Evolutionary conservation across 1,139 yeast genomes (phyloP).

Genomic region (Diutina sp.): DNA sequence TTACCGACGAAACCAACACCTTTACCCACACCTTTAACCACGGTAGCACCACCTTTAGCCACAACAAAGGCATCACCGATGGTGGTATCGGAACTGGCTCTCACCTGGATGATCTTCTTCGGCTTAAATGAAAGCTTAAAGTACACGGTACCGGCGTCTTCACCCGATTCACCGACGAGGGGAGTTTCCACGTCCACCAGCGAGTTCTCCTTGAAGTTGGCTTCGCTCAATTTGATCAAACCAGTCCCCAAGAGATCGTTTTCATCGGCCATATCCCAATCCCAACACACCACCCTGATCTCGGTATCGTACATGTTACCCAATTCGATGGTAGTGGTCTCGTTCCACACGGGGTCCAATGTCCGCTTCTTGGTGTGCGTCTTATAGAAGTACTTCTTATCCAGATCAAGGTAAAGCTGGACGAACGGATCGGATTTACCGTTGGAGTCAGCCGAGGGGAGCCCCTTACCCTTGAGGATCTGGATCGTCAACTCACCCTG

Average conservation of each 20-base stretch:
- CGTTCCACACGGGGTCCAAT: constrained; percentile 80
- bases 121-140: constrained; percentile 58
- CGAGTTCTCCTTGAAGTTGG: constrained; percentile 34
- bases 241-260: constrained; percentile 75
- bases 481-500: constrained; percentile 62
- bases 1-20: constrained; percentile 29
- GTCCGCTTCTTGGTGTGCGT: constrained; percentile 78
- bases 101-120: constrained; percentile 42
- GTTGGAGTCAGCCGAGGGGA: constrained; percentile 74
- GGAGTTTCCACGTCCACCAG: constrained; percentile 38
- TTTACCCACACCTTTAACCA: constrained; percentile 21
- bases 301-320: constrained; percentile 48
- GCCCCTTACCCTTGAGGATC: constrained; percentile 51
- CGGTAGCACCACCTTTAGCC: constrained; percentile 13
- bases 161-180: constrained; percentile 42
- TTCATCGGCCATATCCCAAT: constrained; percentile 90
- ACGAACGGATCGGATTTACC: constrained; percentile 92
- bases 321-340: constrained; percentile 34
- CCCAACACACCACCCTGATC: constrained; percentile 48
- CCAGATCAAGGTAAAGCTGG: constrained; percentile 52
- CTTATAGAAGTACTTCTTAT: constrained; percentile 46
- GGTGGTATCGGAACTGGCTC: constrained; percentile 21
- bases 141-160: constrained; percentile 50
- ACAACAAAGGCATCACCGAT: constrained; percentile 34
- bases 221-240: constrained; percentile 41